These are phyloP conservation scores for Fraxinus cuspidata DNA, from an alignment of 257 asterid species.

Conservation along the genomic window DNA sequence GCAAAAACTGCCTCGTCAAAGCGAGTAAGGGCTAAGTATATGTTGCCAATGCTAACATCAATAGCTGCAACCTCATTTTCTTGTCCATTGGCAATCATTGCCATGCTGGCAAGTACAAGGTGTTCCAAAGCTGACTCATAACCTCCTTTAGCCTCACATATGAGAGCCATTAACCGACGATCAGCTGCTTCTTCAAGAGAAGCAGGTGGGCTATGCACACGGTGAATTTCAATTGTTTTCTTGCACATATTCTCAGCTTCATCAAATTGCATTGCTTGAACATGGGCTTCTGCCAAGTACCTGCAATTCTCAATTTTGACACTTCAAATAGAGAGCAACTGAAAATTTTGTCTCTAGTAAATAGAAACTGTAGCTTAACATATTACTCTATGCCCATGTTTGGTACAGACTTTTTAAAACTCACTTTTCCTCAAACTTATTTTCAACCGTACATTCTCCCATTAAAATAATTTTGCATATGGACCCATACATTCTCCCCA, in stretches of 20 bases:
- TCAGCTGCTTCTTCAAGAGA: constrained; percentile 99
- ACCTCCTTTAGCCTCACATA: constrained; percentile 93
- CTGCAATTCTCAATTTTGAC: constrained; percentile 39
- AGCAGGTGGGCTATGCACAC: constrained; percentile 98
- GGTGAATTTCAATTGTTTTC: constrained; percentile 93
- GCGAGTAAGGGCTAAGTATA: constrained; percentile 85
- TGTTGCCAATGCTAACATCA: constrained; percentile 93
- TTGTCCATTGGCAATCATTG: constrained; percentile 96
- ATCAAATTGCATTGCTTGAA: constrained; percentile 96
- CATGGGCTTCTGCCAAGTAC: constrained; percentile 95
- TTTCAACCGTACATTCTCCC: too few relatives aligned
- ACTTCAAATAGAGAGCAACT: background rate
- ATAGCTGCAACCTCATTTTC: constrained; percentile 93
- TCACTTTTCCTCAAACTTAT: too few relatives aligned
- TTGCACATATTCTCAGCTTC: constrained; percentile 85
- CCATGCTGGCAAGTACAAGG: constrained; percentile 98
- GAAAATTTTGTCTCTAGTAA: background rate
- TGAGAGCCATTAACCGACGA: constrained; percentile 94
- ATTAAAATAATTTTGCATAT: too few relatives aligned
- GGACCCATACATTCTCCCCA: too few relatives aligned
- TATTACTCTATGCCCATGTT: too few relatives aligned
- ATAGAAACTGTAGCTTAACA: background rate
- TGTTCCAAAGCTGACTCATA: constrained; percentile 93
- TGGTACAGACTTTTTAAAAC: too few relatives aligned
- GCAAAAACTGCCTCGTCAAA: constrained; percentile 97